These are phyloP conservation scores for Trametes meyenii DNA, from an alignment of 768 basidiomycete species.

Conservation along the genomic window DNA sequence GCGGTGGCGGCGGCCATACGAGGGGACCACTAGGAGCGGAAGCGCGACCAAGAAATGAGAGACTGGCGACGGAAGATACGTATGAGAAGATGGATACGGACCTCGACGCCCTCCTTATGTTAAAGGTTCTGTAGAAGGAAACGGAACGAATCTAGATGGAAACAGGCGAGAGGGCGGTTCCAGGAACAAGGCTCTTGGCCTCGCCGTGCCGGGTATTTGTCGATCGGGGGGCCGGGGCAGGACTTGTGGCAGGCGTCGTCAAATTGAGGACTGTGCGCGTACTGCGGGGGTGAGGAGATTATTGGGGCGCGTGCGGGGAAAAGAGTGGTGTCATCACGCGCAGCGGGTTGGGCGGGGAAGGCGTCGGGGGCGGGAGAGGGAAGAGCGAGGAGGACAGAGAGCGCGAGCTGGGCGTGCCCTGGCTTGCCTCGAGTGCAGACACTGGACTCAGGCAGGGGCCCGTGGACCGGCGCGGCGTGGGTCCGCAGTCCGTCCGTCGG, in stretches of 20 bases:
- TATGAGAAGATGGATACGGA: not conserved
- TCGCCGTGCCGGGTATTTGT: not conserved
- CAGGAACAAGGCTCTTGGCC: conserved; percentile 18
- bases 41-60: conserved; percentile 1
- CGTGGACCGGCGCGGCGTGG: not conserved
- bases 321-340: conserved; percentile 7
- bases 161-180: not conserved
- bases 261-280: not conserved
- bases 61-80: not conserved
- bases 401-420: conserved; percentile 2
- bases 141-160: conserved; percentile 1
- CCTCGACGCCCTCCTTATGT: not conserved
- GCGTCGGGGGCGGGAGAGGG: not conserved
- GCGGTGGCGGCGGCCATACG: conserved; percentile 19
- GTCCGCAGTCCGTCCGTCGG: conserved; percentile 1
- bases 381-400: not conserved
- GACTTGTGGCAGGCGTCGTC: not conserved
- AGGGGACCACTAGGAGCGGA: not conserved
- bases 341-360: not conserved
- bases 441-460: not conserved
- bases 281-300: not conserved
- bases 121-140: not conserved
- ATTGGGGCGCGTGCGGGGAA: not conserved
- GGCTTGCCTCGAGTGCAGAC: not conserved
- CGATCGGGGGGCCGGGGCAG: not conserved